Evolutionary conservation across 805 yeast genomes (phyloP).

Genomic region (Millerozyma miso): DNA sequence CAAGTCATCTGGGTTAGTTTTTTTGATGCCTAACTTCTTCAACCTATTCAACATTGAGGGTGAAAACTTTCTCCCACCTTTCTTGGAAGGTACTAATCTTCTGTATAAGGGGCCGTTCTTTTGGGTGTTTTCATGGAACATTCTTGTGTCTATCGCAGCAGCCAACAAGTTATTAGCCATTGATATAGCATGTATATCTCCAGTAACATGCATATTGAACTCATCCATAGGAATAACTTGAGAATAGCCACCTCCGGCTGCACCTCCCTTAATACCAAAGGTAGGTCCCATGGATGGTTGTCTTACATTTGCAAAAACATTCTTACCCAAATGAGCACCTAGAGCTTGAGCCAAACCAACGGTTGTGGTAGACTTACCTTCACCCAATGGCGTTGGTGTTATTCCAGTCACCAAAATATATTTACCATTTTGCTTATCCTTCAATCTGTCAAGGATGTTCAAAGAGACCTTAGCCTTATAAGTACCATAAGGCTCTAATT

Average conservation of each 20-base stretch:
- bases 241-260: slow-evolving; percentile 87
- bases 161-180: slow-evolving; percentile 78
- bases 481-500: slow-evolving; percentile 71
- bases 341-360: slow-evolving; percentile 79
- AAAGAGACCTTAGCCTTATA: slow-evolving; percentile 74
- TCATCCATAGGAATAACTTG: slow-evolving; percentile 89
- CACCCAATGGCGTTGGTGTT: slow-evolving; percentile 84
- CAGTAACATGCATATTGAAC: slow-evolving; percentile 80
- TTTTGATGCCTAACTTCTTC: slow-evolving; percentile 61
- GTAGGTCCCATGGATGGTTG: slow-evolving; percentile 91
- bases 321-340: slow-evolving; percentile 67
- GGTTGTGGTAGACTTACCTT: slow-evolving; percentile 82
- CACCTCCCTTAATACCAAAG: slow-evolving; percentile 86
- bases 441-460: slow-evolving; percentile 57
- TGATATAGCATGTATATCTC: slow-evolving; percentile 82
- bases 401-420: slow-evolving; percentile 78
- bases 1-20: slow-evolving; percentile 68
- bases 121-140: slow-evolving; percentile 79
- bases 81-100: slow-evolving; percentile 71
- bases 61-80: slow-evolving; percentile 66
- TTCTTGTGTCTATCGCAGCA: slow-evolving; percentile 83
- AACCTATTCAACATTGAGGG: slow-evolving; percentile 65
- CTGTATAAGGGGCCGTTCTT: slow-evolving; percentile 68
- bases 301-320: slow-evolving; percentile 76
- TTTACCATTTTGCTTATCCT: slow-evolving; percentile 60